Evolutionary conservation across 106 monocot genomes (phyloP).

Genomic region (Acorus gramineus): DNA sequence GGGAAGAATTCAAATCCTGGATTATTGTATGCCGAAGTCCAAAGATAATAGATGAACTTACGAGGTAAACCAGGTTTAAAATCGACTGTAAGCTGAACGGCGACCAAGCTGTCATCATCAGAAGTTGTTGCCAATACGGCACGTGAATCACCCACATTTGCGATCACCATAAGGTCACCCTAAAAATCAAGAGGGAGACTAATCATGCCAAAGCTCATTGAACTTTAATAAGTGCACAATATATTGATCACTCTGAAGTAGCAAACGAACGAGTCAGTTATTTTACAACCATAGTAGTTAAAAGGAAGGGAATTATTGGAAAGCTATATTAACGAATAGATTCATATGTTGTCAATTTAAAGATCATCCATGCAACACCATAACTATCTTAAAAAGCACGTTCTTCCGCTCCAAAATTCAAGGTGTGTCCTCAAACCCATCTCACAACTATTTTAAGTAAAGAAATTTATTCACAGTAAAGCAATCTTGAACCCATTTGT

Average conservation of each 20-base stretch:
- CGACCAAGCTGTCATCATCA: conserved; percentile 47
- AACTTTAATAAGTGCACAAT: not conserved
- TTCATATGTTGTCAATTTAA: too few species aligned
- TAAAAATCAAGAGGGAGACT: conserved; percentile 11
- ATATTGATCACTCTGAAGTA: not conserved
- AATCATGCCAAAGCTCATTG: conserved; percentile 2
- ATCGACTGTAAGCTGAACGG: conserved; percentile 73
- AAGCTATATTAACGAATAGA: too few species aligned
- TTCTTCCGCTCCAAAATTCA: too few species aligned
- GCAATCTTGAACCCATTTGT: too few species aligned
- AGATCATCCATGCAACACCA: too few species aligned
- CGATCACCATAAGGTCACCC: conserved; percentile 69
- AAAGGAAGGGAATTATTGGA: too few species aligned
- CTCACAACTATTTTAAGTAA: too few species aligned
- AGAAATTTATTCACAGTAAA: too few species aligned
- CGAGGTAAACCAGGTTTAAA: conserved; percentile 76
- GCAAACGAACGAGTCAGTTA: not conserved
- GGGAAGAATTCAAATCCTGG: too few species aligned
- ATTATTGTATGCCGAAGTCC: too few species aligned
- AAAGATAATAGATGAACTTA: conserved; percentile 19
- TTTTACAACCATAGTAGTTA: not conserved
- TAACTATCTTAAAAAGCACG: too few species aligned
- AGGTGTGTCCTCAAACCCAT: too few species aligned
- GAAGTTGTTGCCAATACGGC: conserved; percentile 68
- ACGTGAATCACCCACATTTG: conserved; percentile 92